phyloP scores from a whole-genome alignment of 176 grass and related monocot genomes.

The Aegilops umbellulata region DNA sequence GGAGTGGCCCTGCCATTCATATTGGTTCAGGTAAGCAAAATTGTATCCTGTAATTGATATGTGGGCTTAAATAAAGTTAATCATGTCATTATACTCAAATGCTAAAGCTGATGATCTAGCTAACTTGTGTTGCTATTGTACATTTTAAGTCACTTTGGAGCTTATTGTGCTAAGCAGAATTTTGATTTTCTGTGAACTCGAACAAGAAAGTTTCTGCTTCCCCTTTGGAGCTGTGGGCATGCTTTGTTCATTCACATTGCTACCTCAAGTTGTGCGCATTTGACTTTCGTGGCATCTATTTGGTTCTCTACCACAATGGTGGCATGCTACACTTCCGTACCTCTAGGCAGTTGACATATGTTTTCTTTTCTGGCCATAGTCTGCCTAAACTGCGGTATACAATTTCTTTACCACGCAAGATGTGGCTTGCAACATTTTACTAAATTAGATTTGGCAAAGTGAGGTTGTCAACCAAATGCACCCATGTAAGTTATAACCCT shows the following conservation, averaged over 20 bases:
- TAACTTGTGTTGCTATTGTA: background rate
- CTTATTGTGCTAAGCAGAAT: background rate
- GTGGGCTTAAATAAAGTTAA: background rate
- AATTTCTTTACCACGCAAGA: background rate
- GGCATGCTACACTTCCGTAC: background rate
- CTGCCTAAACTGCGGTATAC: background rate
- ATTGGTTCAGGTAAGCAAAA: constrained; percentile 74
- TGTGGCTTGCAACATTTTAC: background rate
- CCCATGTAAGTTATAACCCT: background rate
- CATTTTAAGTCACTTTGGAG: constrained; percentile 8
- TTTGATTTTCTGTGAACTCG: background rate
- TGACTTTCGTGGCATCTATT: background rate
- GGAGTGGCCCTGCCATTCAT: constrained; percentile 97
- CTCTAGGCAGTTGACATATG: background rate
- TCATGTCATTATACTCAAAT: constrained; percentile 10
- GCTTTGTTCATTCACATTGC: background rate
- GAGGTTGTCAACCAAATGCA: background rate
- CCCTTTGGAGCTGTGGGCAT: background rate
- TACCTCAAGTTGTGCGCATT: background rate
- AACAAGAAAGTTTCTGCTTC: constrained; percentile 4
- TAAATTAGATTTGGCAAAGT: background rate
- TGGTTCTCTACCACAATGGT: background rate
- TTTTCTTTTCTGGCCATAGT: background rate
- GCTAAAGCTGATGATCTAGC: constrained; percentile 1
- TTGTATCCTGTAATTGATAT: constrained; percentile 7